Evolutionary conservation across 2,329 filamentous ascomycete species (phyloP).

Genomic region (Pezizomycotina sp.): DNA sequence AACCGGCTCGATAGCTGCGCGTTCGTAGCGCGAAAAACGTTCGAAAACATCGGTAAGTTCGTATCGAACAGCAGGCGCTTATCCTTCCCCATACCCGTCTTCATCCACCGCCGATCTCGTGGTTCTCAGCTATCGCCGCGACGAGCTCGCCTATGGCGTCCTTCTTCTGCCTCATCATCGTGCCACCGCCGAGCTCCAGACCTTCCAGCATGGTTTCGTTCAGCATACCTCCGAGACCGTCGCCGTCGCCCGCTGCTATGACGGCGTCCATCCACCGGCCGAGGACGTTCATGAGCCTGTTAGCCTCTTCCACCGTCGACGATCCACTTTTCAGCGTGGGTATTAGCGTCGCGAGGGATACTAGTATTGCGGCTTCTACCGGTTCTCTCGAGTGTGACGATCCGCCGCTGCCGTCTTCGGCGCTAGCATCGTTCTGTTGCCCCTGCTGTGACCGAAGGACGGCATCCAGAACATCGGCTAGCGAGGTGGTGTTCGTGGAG

Average conservation of each 20-base stretch:
- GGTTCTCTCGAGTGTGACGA: slow-evolving; percentile 17
- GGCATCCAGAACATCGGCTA: slow-evolving; percentile 39
- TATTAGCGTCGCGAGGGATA: slow-evolving; percentile 20
- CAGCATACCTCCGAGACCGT: slow-evolving; percentile 15
- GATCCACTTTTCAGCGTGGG: slow-evolving; percentile 19
- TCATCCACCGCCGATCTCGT: slow-evolving; percentile 14
- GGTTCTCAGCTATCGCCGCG: slow-evolving; percentile 22
- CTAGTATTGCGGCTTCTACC: slow-evolving; percentile 23
- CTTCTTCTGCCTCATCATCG: slow-evolving; percentile 19
- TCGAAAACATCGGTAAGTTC: slow-evolving; percentile 21
- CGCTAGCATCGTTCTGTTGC: slow-evolving; percentile 13
- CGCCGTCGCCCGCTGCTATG: slow-evolving; percentile 17
- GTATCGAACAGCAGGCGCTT: slow-evolving; percentile 21
- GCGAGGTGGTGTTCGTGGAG: slow-evolving; percentile 37
- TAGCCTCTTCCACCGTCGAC: slow-evolving; percentile 19
- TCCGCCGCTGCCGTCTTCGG: not conserved
- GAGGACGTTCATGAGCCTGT: slow-evolving; percentile 19
- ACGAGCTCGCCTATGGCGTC: slow-evolving; percentile 23
- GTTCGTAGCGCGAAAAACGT: slow-evolving; percentile 22
- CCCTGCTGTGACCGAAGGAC: slow-evolving; percentile 34
- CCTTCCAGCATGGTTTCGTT: slow-evolving; percentile 12
- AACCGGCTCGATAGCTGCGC: slow-evolving; percentile 18
- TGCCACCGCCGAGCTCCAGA: slow-evolving; percentile 12
- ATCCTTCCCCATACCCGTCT: slow-evolving; percentile 18
- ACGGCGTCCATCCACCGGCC: slow-evolving; percentile 25